Percentiles rank a stretch among this genome's conserved stretches.
Evolutionary conservation across 768 basidiomycete genomes (phyloP).

Genomic region (Leccinum obscurum): DNA sequence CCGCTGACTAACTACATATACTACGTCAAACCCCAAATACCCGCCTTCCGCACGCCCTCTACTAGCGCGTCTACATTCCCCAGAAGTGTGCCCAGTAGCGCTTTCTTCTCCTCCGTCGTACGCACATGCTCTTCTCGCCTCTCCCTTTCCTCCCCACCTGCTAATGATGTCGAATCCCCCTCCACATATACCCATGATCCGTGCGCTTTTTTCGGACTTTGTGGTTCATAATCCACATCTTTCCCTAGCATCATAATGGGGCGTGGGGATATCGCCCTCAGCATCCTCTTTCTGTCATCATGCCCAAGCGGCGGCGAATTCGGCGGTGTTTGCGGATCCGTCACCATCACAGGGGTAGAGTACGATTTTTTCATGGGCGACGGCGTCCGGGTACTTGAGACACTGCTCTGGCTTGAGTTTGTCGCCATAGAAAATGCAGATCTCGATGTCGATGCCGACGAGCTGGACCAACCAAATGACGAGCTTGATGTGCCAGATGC

Average conservation of each 20-base stretch:
- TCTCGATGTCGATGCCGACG: slow-evolving; percentile 32
- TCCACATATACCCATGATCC: slow-evolving; percentile 32
- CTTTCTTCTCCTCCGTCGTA: slow-evolving; percentile 83
- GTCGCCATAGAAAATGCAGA: slow-evolving; percentile 43
- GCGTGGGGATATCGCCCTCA: slow-evolving; percentile 33
- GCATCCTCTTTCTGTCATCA: slow-evolving; percentile 22
- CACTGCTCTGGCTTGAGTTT: slow-evolving; percentile 30
- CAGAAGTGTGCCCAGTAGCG: slow-evolving; percentile 74
- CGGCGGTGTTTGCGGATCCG: slow-evolving; percentile 24
- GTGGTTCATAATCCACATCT: slow-evolving; percentile 73
- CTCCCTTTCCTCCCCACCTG: slow-evolving; percentile 12
- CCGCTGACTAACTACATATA: background rate
- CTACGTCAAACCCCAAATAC: slow-evolving; percentile 77
- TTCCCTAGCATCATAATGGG: slow-evolving; percentile 65
- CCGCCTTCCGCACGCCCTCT: slow-evolving; percentile 81
- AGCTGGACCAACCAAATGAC: slow-evolving; percentile 26
- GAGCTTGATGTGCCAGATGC: slow-evolving; percentile 18
- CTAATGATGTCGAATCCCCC: slow-evolving; percentile 19
- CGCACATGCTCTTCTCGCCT: slow-evolving; percentile 28
- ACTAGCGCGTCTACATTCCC: slow-evolving; percentile 92
- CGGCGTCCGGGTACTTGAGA: slow-evolving; percentile 33
- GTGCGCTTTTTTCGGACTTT: slow-evolving; percentile 63
- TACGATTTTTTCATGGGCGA: slow-evolving; percentile 45
- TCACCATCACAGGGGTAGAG: slow-evolving; percentile 16
- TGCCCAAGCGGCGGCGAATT: slow-evolving; percentile 30